Evolutionary conservation across 768 basidiomycete species (phyloP).

Genomic region (Mycena crocata): DNA sequence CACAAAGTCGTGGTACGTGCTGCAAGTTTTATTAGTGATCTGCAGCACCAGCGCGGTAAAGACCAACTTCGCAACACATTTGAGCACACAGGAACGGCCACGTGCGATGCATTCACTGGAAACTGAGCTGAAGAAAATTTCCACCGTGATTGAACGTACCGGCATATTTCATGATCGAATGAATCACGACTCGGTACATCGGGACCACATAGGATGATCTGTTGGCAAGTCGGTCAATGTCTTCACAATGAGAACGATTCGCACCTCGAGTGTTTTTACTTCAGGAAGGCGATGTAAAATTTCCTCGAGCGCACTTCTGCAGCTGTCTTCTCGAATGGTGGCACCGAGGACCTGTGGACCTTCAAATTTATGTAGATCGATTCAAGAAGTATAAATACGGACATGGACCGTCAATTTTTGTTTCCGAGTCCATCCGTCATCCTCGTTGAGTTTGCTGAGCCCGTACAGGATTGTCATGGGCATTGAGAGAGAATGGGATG

Average conservation of each 20-base stretch:
- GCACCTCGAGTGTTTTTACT: constrained; percentile 7
- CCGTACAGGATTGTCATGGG: neutral
- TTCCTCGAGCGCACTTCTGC: neutral
- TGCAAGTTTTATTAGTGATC: neutral
- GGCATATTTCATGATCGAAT: constrained; percentile 1
- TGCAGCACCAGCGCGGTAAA: neutral
- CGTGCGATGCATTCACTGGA: constrained; percentile 10
- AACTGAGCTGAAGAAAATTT: neutral
- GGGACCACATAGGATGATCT: neutral
- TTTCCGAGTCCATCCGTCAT: neutral
- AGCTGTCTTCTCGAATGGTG: constrained; percentile 20
- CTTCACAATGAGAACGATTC: neutral
- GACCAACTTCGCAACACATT: constrained; percentile 9
- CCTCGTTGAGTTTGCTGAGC: neutral
- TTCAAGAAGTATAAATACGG: neutral
- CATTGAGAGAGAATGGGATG: neutral
- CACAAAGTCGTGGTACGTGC: constrained; percentile 26
- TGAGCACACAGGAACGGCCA: constrained; percentile 12
- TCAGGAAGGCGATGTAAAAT: neutral
- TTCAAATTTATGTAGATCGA: neutral
- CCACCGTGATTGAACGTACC: constrained; percentile 9
- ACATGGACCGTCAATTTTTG: neutral
- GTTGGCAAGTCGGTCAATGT: neutral
- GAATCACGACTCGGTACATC: neutral
- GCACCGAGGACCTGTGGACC: constrained; percentile 34